Base-by-base conservation (phyloP, 2,329 filamentous ascomycete species). In the Teratosphaeria nubilosa region DNA sequence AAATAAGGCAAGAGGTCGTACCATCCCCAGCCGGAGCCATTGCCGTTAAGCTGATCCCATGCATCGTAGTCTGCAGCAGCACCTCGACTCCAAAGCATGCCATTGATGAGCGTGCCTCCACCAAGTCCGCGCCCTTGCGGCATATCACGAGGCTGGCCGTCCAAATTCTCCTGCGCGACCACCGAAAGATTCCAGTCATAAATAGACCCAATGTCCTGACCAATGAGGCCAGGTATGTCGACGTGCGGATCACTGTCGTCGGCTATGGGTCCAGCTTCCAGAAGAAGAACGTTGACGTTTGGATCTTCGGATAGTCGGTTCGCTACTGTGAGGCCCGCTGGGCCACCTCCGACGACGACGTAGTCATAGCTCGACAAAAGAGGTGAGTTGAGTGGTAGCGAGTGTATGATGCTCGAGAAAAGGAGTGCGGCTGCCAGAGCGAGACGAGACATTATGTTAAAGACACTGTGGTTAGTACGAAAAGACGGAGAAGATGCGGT, bases 21-120 rank as follows among this genome's bases (percentile, higher is more conserved):
- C 80, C 80, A 86, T 0, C 76, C 74, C 83, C 83, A 86, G 1
- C 81, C 83, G 7, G 53, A 41, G 1, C 63, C 24, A 22, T 31
- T 86, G 41, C 41, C 41, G 13, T 41, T 41, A 10, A 86, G 69
- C 31, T 73, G 69, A 53, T 77, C 78, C 83, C 83, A 86, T 0
- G 75, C 76, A 68, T 86, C 78, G 52, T 81, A 80, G 51, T 83
- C 80, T 37, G 73, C 73, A 37, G 58, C 45, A 25, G 72, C 74
- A 5, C 75, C 79, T 31, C 78, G 74, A 56, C 67, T 68, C 62
- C 64, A 72, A n/a, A 70, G 62, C 64, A 70, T 69, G 25, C 64
- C 67, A 55, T 72, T 72, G 53, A 73, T 66, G 14, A 70, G 62
- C 16, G 67, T 72, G 5, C 59, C 63, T 7, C 72, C 71, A 13